Percentiles rank a stretch among this genome's conserved stretches.
These are phyloP conservation scores for Diaporthe sp. DNA, from an alignment of 2,329 filamentous ascomycete species.

Conservation along the genomic window DNA sequence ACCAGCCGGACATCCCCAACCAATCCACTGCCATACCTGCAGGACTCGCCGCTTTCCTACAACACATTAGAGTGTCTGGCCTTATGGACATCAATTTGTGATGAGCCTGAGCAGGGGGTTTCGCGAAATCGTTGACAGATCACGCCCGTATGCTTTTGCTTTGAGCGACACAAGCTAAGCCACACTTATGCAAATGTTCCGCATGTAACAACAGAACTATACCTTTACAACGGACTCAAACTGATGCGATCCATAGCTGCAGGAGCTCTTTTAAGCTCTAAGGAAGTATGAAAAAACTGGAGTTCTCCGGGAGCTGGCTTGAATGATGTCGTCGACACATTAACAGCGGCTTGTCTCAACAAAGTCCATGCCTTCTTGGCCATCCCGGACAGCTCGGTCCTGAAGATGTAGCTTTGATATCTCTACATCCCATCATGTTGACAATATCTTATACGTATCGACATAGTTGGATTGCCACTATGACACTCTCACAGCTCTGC, in stretches of 20 bases:
- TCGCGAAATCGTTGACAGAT: neutral
- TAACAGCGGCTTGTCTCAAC: neutral
- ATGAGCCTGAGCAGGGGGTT: neutral
- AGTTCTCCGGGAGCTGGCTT: neutral
- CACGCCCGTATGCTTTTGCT: neutral
- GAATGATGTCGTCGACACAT: neutral
- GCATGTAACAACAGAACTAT: neutral
- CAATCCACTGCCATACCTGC: too few relatives aligned
- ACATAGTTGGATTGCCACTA: too few relatives aligned
- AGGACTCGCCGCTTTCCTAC: neutral
- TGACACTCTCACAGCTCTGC: neutral
- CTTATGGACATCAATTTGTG: neutral
- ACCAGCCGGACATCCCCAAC: slow-evolving; percentile 15
- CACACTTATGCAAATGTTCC: neutral
- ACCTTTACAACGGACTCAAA: too few relatives aligned
- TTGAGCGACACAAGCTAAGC: neutral
- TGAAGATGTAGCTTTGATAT: neutral
- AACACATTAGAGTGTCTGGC: neutral
- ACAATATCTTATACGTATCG: too few relatives aligned
- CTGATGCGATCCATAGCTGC: neutral
- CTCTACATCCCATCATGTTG: neutral
- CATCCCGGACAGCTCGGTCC: neutral
- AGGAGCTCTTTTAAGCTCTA: neutral
- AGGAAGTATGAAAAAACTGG: neutral
- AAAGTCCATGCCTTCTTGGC: neutral